Conservation (phyloP, 1,139 yeast genomes). For the Candida dubliniensis region DNA sequence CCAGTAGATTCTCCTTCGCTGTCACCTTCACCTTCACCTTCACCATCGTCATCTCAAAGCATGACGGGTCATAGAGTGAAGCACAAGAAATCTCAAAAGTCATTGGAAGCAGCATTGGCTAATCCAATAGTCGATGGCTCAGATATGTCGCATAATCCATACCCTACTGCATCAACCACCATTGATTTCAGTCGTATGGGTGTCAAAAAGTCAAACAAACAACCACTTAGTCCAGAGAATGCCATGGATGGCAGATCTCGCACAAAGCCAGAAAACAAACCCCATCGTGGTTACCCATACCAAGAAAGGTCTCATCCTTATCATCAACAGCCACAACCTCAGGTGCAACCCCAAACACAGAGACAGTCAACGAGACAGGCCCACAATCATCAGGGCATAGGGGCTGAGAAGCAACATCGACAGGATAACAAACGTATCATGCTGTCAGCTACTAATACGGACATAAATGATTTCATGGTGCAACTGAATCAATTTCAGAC, state of each 20-base stretch:
- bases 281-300: neutral
- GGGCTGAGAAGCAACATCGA: slow-evolving; percentile 9
- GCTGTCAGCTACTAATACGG: slow-evolving; percentile 15
- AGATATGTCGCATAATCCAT: slow-evolving; percentile 4
- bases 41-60: neutral
- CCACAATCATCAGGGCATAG: slow-evolving; percentile 4
- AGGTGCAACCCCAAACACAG: slow-evolving; percentile 12
- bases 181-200: slow-evolving; percentile 8
- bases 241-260: slow-evolving; percentile 1
- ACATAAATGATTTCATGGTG: slow-evolving; percentile 13
- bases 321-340: slow-evolving; percentile 8
- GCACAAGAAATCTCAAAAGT: slow-evolving; percentile 2
- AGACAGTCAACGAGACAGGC: slow-evolving; percentile 7
- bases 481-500: slow-evolving; percentile 3
- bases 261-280: slow-evolving; percentile 3
- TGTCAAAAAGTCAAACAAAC: slow-evolving; percentile 4
- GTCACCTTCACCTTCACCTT: neutral
- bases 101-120: slow-evolving; percentile 3
- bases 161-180: slow-evolving; percentile 9
- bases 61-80: slow-evolving; percentile 4
- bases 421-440: slow-evolving; percentile 9
- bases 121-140: slow-evolving; percentile 4
- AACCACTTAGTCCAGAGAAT: neutral
- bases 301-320: slow-evolving; percentile 2
- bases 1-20: slow-evolving; percentile 10